Evolutionary conservation across 768 basidiomycete species (phyloP).

Genomic region (Tulasnella sp.): DNA sequence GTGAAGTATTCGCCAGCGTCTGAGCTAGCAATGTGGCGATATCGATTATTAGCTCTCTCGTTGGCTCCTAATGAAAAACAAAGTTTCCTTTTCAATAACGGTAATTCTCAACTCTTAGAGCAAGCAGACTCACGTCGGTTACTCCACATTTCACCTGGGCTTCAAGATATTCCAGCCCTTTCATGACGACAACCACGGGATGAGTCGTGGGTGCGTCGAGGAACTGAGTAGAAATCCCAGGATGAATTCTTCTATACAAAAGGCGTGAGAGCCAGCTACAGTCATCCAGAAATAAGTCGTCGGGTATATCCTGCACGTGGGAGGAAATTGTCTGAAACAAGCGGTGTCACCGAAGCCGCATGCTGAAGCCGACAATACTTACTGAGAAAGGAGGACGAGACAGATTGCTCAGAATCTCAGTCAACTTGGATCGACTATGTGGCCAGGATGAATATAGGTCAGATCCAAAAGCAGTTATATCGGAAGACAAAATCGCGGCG

Average conservation of each 20-base stretch:
- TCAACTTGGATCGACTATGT: not conserved
- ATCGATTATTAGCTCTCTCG: not conserved
- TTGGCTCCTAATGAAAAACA: not conserved
- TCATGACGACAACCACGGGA: not conserved
- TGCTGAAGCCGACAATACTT: not conserved
- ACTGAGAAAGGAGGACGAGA: not conserved
- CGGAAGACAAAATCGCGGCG: not conserved
- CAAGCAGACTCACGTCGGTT: not conserved
- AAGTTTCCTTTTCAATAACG: not conserved
- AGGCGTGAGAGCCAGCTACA: not conserved
- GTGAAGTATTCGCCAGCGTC: not conserved
- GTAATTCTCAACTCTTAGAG: not conserved
- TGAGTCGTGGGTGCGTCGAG: not conserved
- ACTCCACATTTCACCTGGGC: not conserved
- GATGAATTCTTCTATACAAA: not conserved
- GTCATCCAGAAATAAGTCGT: not conserved
- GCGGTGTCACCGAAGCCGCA: not conserved
- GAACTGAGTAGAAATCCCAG: not conserved
- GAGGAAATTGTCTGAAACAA: not conserved
- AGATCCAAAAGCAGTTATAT: not conserved
- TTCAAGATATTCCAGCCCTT: not conserved
- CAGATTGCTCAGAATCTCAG: not conserved
- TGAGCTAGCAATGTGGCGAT: not conserved
- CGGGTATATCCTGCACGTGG: not conserved
- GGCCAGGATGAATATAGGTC: not conserved